Evolutionary conservation across 2,329 filamentous ascomycete species (phyloP).

Genomic region (Biscogniauxia sp.): DNA sequence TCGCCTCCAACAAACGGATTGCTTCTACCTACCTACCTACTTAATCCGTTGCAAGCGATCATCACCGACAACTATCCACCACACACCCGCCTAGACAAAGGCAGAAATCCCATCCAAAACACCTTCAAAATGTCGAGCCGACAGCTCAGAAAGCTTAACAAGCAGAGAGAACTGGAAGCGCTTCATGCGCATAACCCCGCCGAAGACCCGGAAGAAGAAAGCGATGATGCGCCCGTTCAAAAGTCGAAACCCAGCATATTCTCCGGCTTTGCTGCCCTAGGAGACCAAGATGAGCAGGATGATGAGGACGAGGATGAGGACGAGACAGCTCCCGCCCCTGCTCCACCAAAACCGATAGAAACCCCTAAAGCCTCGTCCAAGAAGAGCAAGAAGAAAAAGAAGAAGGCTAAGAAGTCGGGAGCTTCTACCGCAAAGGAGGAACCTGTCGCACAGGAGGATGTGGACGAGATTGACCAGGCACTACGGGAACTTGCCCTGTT

Average conservation of each 20-base stretch:
- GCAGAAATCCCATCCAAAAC: background rate
- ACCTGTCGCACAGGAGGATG: slow-evolving; percentile 22
- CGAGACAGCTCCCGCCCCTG: slow-evolving; percentile 13
- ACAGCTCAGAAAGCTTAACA: slow-evolving; percentile 38
- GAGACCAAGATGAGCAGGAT: slow-evolving; percentile 41
- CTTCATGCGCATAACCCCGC: slow-evolving; percentile 35
- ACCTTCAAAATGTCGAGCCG: slow-evolving; percentile 31
- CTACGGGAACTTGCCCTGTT: slow-evolving; percentile 36
- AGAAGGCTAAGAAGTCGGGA: slow-evolving; percentile 32
- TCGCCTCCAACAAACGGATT: no score
- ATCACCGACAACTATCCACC: no score
- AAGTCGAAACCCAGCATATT: slow-evolving; percentile 49
- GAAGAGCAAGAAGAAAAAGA: slow-evolving; percentile 41
- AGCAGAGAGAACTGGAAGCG: slow-evolving; percentile 46
- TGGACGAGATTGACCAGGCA: slow-evolving; percentile 57
- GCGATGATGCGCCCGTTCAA: slow-evolving; percentile 32
- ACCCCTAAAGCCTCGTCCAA: slow-evolving; percentile 28
- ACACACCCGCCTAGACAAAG: no score
- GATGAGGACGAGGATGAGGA: slow-evolving; percentile 36
- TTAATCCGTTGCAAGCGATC: no score
- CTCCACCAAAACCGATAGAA: slow-evolving; percentile 11
- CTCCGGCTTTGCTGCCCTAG: slow-evolving; percentile 49
- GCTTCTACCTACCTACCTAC: no score
- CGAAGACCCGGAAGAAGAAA: slow-evolving; percentile 38
- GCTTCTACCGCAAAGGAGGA: slow-evolving; percentile 15